Evolutionary conservation across 768 basidiomycete genomes (phyloP), one percentile per base, ranked within the genome.

Genomic region (Tephrocybe sp.): DNA sequence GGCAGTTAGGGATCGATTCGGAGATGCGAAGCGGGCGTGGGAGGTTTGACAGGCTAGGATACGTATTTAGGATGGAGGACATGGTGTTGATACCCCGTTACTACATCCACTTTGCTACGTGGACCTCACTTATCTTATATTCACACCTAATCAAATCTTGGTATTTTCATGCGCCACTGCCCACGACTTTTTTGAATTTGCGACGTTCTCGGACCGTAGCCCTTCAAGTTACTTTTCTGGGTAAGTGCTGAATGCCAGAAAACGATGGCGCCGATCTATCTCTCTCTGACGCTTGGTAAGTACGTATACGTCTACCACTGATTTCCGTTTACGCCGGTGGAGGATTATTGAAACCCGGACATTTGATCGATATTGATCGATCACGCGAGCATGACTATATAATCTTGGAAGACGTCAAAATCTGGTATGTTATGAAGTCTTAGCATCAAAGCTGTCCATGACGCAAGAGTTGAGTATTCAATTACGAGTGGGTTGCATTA

Each of bases 1-100:
- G 14, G 50, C 50, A 8, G 50, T 55, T 3, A 40, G 15, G 17
- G 21, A 54, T 24, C 49, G 34, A 36, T 54, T 40, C 30, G 48
- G 49, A 21, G 38, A 45, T 52, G 10, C 39, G 30, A 34, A 17
- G 30, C 37, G 36, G 24, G 34, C 40, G 24, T 40, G 44, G 39
- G 45, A 51, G 25, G 42, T 48, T 34, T 51, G 36, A 42, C n/a
- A 24, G 25, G 20, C 8, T 4, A 36, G 34, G 34, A 36, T 36
- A 36, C 15, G 9, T 36, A 36, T n/a, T 15, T 36, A 36, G 34
- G 15, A 4, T 36, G 7, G 15, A 10, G 34, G 11, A 36, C 4
- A 4, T 36, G 34, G 34, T 30, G 6, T 30, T 30, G 28, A 30
- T 30, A 30, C 11, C 28, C 6, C 11, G 28, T 30, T 30, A 30